Base-by-base conservation (phyloP, 2,329 filamentous ascomycete genomes). In the Ascochyta viciae-villosae region DNA sequence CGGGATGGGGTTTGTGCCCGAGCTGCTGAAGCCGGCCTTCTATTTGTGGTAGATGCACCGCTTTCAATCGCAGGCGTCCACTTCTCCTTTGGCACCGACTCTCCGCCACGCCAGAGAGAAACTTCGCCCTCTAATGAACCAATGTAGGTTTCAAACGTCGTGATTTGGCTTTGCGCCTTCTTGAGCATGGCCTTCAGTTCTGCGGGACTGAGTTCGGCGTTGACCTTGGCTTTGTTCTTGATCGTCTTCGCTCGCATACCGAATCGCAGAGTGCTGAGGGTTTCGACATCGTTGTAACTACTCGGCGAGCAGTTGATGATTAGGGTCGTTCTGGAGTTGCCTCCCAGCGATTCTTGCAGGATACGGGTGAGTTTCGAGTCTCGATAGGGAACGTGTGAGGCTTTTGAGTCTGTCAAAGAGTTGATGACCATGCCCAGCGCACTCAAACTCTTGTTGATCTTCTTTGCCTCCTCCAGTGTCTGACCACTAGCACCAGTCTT, bases 141-240 rank as follows among this genome's bases (percentile, higher is more conserved):
- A 58, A 98, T 90, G 72, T 98, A 98, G 55, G 81, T 86, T 74
- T 96, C 91, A 75, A 96, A 98, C 15, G 87, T 93, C 22, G 90
- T 91, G 64, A 95, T 89, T 75, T 97, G 93, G 48, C 85, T 87
- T 77, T 96, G 93, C 13, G 92, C 92, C 78, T 96, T 96, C 79
- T 91, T 93, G 74, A 99, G 87, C 71, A 97, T 84, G 45, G 88
- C 84, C 80, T 98, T 99, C 82, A 99, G 87, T 78, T 99, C 95
- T 12, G 92, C 87, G 41, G 95, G 95, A 71, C 94, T 98, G 69
- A 99, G 86, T 77, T 99, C 95, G 41, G 94, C 93, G 74, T 99
- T 99, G 85, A 99, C 90, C 89, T 98, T 99, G 78, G 95, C 95
- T 84, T 98, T 98, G 83, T 98, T 98, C 89, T 98, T 97, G 82